A percentile compares a stretch with the other conserved stretches of the same genome.
Conservation (phyloP, 306 rosid species). For the Dryas octopetala region DNA sequence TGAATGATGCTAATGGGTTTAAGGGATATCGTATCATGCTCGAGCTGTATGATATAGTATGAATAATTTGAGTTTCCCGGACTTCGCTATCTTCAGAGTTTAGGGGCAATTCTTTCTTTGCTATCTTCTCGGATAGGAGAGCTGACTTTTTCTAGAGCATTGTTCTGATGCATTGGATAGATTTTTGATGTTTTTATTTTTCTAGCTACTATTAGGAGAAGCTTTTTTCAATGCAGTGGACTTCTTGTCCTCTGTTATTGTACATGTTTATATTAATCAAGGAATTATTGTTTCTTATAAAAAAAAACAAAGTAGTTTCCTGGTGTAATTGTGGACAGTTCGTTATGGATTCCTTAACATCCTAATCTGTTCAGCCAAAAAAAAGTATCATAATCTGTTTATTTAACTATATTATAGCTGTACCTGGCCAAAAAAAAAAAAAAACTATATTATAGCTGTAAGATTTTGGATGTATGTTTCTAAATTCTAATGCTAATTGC, state of each 20-base stretch:
- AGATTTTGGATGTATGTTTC: not conserved
- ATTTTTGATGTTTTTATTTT: too few species aligned
- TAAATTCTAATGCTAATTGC: conserved; percentile 1
- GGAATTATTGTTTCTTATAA: too few species aligned
- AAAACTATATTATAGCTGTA: not conserved
- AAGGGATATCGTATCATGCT: not conserved
- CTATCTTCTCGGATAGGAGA: too few species aligned
- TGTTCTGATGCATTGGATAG: too few species aligned
- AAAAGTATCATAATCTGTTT: not conserved
- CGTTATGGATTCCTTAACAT: not conserved
- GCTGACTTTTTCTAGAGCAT: too few species aligned
- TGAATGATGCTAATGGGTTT: not conserved
- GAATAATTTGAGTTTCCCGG: not conserved
- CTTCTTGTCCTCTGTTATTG: too few species aligned
- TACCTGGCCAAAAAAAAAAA: not conserved
- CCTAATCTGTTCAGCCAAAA: not conserved
- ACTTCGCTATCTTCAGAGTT: too few species aligned
- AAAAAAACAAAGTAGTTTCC: not conserved
- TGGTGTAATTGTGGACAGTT: not conserved
- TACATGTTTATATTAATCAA: too few species aligned
- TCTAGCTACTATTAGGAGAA: too few species aligned
- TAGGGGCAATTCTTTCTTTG: too few species aligned
- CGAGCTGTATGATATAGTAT: not conserved
- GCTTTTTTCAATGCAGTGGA: too few species aligned
- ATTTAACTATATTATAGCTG: not conserved